A percentile compares a stretch with the other conserved stretches of the same genome.
Conservation (phyloP, 345 rosid species). For the Brassica juncea region DNA sequence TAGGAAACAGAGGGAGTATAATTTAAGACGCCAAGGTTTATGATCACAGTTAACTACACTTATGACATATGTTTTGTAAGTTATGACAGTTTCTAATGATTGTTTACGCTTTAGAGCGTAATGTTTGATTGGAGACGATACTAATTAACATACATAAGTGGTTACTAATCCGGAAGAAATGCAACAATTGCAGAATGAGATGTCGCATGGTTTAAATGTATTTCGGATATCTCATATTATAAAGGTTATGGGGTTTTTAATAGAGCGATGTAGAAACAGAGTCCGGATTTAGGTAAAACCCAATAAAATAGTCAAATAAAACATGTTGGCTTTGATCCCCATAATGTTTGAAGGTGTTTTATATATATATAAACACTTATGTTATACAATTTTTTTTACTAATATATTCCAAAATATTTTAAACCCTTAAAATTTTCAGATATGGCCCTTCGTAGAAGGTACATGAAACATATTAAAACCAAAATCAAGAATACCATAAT, state of each 20-base stretch:
- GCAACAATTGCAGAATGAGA: not conserved
- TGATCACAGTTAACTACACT: not conserved
- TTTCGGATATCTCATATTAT: not conserved
- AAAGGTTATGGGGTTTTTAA: too few species aligned
- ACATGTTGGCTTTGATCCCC: too few species aligned
- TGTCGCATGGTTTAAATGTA: conserved; percentile 1
- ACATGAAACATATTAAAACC: not conserved
- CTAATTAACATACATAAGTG: not conserved
- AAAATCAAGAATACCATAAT: not conserved
- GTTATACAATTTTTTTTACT: too few species aligned
- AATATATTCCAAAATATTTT: too few species aligned
- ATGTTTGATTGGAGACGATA: not conserved
- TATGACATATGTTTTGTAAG: not conserved
- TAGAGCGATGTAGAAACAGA: not conserved
- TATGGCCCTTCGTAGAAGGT: not conserved
- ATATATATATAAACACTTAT: too few species aligned
- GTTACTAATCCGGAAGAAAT: not conserved
- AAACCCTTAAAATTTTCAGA: too few species aligned
- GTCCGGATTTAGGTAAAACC: too few species aligned
- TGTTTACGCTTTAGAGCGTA: not conserved
- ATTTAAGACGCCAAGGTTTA: conserved; percentile 13
- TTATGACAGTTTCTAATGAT: not conserved
- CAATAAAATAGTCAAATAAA: too few species aligned
- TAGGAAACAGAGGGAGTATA: too few species aligned
- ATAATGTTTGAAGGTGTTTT: too few species aligned